These are phyloP conservation scores for Suillus subalutaceus DNA, from an alignment of 768 basidiomycete genomes.

Conservation along the genomic window DNA sequence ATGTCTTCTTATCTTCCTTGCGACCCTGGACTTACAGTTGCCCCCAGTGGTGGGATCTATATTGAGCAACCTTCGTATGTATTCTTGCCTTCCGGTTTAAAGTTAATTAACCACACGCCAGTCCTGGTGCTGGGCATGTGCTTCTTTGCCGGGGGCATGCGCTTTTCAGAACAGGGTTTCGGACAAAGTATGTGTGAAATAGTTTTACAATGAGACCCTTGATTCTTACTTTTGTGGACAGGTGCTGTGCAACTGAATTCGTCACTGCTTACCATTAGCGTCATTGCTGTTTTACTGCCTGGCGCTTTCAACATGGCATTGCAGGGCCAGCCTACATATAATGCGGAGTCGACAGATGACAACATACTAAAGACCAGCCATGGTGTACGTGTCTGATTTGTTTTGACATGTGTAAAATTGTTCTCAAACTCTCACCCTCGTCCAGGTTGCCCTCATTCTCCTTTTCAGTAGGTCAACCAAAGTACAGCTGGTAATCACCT, in stretches of 20 bases:
- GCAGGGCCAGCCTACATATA: slow-evolving; percentile 19
- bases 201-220: neutral
- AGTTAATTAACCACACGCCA: slow-evolving; percentile 28
- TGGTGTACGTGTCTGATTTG: slow-evolving; percentile 52
- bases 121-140: slow-evolving; percentile 86
- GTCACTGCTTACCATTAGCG: slow-evolving; percentile 73
- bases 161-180: slow-evolving; percentile 80
- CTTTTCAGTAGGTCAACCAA: slow-evolving; percentile 61
- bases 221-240: slow-evolving; percentile 28
- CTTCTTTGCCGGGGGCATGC: slow-evolving; percentile 80
- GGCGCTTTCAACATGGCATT: slow-evolving; percentile 75
- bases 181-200: slow-evolving; percentile 55
- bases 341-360: slow-evolving; percentile 34
- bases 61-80: slow-evolving; percentile 70
- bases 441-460: slow-evolving; percentile 73
- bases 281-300: slow-evolving; percentile 77
- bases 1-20: slow-evolving; percentile 27
- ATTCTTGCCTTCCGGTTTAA: neutral
- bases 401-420: neutral
- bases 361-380: slow-evolving; percentile 74
- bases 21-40: slow-evolving; percentile 8
- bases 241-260: slow-evolving; percentile 77
- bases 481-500: slow-evolving; percentile 2
- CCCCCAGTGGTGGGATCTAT: slow-evolving; percentile 77
- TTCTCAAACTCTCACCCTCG: slow-evolving; percentile 14